Percentiles rank a stretch among this genome's conserved stretches.
phyloP scores from a whole-genome alignment of 2,329 filamentous ascomycete species.

The Ophiostoma populinum region DNA sequence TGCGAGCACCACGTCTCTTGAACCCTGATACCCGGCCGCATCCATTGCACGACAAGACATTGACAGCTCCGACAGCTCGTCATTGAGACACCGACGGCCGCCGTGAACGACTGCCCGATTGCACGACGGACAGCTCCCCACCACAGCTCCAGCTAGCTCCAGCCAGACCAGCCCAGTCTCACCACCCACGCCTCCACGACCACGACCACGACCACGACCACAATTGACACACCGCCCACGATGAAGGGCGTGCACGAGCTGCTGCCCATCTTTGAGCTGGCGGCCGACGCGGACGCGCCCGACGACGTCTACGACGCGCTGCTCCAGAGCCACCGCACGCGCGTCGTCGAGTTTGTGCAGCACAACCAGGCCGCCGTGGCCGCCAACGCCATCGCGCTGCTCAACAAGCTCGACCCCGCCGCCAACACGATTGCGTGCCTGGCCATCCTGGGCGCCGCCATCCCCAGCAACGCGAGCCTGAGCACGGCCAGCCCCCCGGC shows the following conservation, averaged over 20 bases:
- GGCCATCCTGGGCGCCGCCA: constrained; percentile 25
- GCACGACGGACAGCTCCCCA: too few relatives aligned
- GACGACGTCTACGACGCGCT: constrained; percentile 24
- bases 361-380: constrained; percentile 15
- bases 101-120: too few relatives aligned
- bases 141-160: too few relatives aligned
- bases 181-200: too few relatives aligned
- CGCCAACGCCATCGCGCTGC: constrained; percentile 19
- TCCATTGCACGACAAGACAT: too few relatives aligned
- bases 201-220: too few relatives aligned
- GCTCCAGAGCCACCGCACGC: constrained; percentile 21
- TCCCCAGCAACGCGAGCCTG: constrained; percentile 14
- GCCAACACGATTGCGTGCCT: constrained; percentile 35
- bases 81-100: too few relatives aligned
- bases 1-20: too few relatives aligned
- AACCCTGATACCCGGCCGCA: too few relatives aligned
- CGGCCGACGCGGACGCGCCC: constrained; percentile 16
- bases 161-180: too few relatives aligned
- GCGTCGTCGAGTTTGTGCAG: constrained; percentile 22
- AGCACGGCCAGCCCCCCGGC: constrained; percentile 16
- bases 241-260: constrained; percentile 21
- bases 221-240: too few relatives aligned
- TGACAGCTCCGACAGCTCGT: too few relatives aligned
- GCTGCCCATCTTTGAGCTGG: constrained; percentile 25
- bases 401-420: constrained; percentile 28